Evolutionary conservation across 495 filamentous ascomycete genomes (phyloP).

Genomic region (Haplographium delicatum): DNA sequence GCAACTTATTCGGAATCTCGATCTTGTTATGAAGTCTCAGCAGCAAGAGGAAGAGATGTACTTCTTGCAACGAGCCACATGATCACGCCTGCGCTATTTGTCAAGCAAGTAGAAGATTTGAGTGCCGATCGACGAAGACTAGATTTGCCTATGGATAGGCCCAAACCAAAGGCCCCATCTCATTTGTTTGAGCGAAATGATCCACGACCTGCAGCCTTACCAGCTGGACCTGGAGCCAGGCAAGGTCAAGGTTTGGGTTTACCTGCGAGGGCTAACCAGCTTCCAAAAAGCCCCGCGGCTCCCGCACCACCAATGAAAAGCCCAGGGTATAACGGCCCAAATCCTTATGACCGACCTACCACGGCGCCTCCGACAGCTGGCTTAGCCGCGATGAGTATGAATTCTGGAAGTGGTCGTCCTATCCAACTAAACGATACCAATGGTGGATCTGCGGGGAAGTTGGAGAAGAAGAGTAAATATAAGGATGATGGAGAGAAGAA

Average conservation of each 20-base stretch:
- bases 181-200: slow-evolving; percentile 81
- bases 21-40: slow-evolving; percentile 81
- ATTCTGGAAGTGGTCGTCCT: slow-evolving; percentile 11
- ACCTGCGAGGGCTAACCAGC: slow-evolving; percentile 14
- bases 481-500: slow-evolving; percentile 51
- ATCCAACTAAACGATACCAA: slow-evolving; percentile 27
- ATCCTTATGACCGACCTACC: slow-evolving; percentile 10
- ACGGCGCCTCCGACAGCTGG: slow-evolving; percentile 45
- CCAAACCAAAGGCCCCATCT: slow-evolving; percentile 72
- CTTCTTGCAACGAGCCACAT: slow-evolving; percentile 91
- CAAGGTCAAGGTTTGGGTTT: slow-evolving; percentile 17
- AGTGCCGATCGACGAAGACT: slow-evolving; percentile 67
- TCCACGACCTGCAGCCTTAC: slow-evolving; percentile 30
- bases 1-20: slow-evolving; percentile 88
- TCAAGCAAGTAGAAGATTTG: slow-evolving; percentile 77
- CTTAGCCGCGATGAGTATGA: slow-evolving; percentile 56
- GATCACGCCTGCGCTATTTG: slow-evolving; percentile 72
- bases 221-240: slow-evolving; percentile 23
- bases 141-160: slow-evolving; percentile 75
- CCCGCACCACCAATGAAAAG: slow-evolving; percentile 4
- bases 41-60: slow-evolving; percentile 67
- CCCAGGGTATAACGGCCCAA: background rate
- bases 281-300: slow-evolving; percentile 2
- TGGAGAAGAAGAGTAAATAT: slow-evolving; percentile 56
- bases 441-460: slow-evolving; percentile 40